Evolutionary conservation across 2,329 filamentous ascomycete genomes (phyloP), one percentile per base, ranked within the genome.

Genomic region (Fusarium sp.): DNA sequence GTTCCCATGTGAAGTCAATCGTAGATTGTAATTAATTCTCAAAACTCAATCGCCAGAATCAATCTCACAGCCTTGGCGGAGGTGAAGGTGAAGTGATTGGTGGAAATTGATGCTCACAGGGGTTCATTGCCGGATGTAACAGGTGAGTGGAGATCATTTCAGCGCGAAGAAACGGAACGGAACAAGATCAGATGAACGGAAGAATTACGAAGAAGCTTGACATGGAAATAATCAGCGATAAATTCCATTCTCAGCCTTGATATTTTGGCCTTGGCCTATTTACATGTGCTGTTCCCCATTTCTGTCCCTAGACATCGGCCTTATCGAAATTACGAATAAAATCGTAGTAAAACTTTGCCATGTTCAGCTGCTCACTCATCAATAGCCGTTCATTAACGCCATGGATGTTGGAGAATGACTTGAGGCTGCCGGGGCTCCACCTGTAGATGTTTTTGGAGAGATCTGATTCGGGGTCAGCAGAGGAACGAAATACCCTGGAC

Each of bases 101-200:
- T 76, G 74, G 74, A 65, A 76, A 69, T 41, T n/a, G 38, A 65
- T n/a, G 13, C 36, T 46, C 45, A 47, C 71, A 74, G 59, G 74
- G 72, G 56, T 72, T 53, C 27, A 31, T 55, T 46, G 33, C 36
- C 31, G 53, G 35, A 42, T 75, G 74, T 76, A 69, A 73, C 74
- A 76, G 74, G 74, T 76, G 68, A 56, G 72, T 74, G 74, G 74
- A 68, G 54, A 67, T 54, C 18, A 25, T 29, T 35, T 60, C 39
- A 54, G 47, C 45, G 62, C 45, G 45, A 25, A 25, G 27, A 39
- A 60, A 66, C 49, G 5, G 52, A 46, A 49, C 58, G 57, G 49
- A 65, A 64, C 49, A 57, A 63, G 68, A 64, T 55, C 25, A 63
- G 57, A 68, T 22, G 57, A 68, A 64, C 31, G 39, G 49, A 56